Percentiles rank a stretch among this genome's conserved stretches.
phyloP scores from a whole-genome alignment of 257 asterid species.

The Petrea volubilis region DNA sequence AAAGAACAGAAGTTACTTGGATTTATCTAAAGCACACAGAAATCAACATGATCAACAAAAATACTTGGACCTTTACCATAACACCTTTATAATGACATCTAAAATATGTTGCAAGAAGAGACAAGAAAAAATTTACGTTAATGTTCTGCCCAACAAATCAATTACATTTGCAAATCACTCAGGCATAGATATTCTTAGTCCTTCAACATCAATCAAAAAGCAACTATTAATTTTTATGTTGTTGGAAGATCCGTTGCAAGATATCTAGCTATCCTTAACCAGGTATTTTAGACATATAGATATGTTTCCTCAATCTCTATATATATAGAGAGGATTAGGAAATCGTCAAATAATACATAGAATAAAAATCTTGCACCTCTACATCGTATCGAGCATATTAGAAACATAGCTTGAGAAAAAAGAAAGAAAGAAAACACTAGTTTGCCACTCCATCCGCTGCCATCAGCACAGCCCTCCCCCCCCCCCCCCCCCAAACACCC shows the following conservation, averaged over 20 bases:
- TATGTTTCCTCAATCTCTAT: too few relatives aligned
- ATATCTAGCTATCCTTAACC: too few relatives aligned
- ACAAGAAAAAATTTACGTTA: not conserved
- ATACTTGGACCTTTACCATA: not conserved
- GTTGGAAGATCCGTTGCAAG: not conserved
- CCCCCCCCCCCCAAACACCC: too few relatives aligned
- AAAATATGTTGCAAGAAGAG: not conserved
- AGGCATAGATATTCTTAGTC: not conserved
- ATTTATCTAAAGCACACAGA: conserved; percentile 1
- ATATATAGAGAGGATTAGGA: too few relatives aligned
- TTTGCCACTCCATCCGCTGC: too few relatives aligned
- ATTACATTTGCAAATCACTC: not conserved
- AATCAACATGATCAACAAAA: conserved; percentile 21
- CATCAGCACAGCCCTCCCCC: too few relatives aligned
- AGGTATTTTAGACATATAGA: too few relatives aligned
- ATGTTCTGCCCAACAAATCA: not conserved
- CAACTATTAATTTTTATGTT: not conserved
- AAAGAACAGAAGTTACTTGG: not conserved
- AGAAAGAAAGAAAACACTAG: too few relatives aligned
- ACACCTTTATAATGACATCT: not conserved
- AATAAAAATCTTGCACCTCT: too few relatives aligned
- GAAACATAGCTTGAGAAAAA: too few relatives aligned
- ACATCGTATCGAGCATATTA: too few relatives aligned
- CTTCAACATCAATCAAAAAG: not conserved
- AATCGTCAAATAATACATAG: too few relatives aligned